Evolutionary conservation across 495 filamentous ascomycete species (phyloP), one percentile per base, ranked within the genome.

Genomic region (Aspergillus bertholletiae): DNA sequence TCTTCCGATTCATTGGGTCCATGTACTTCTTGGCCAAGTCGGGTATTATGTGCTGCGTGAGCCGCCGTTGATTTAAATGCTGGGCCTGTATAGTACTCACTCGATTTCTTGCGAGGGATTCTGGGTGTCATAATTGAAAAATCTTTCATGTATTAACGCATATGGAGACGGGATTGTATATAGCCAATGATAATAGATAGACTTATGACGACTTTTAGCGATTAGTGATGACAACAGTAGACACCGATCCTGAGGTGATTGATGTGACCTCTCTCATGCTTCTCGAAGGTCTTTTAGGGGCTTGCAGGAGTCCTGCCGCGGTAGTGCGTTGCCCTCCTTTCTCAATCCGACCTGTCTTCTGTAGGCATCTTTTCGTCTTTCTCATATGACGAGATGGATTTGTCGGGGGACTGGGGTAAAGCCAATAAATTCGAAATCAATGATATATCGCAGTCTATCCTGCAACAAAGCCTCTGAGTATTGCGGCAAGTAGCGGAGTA

Each of bases 1-100:
- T 95, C 37, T 76, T 97, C 68, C 88, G 94, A 47, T 97, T 97
- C 74, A 72, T 88, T 48, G 93, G 93, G 53, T 92, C 91, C 67
- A 72, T 89, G 60, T 96, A 85, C 83, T 97, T 97, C 84, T 76
- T 97, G 55, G 88, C 86, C 56, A 85, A 83, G 69, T 90, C 90
- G 22, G 93, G 93, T 62, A 84, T 97, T 65, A 83, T 96, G 75
- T 94, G 88, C 83, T 96, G 92, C 77, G 90, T 96, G 64, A 81
- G 84, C 47, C 82, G 89, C 64, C 85, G 89, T 65, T 96, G 39
- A 61, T 22, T 2, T 3, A 13, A 40, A 8, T 39, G 18, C 5
- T 20, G 17, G 39, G 3, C 7, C 22, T 43, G 39, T 43, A 43
- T 43, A 43, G 39, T 43, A 43, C 39, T 43, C 20, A 2, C 39